Evolutionary conservation across 805 yeast species (phyloP).

Genomic region (Hyphopichia homilentoma): DNA sequence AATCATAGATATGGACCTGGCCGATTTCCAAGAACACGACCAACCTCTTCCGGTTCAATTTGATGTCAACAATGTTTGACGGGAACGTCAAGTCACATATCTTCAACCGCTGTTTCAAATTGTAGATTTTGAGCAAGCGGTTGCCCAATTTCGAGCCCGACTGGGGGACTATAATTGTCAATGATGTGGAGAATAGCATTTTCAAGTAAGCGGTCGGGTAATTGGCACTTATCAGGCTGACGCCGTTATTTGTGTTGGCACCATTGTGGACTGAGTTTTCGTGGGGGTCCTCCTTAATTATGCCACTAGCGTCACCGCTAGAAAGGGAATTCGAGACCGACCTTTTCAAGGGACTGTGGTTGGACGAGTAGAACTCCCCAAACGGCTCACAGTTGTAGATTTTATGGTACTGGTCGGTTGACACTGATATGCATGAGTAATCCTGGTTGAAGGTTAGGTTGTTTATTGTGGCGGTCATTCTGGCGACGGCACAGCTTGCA

Average conservation of each 20-base stretch:
- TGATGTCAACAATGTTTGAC: conserved; percentile 64
- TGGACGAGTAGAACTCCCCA: conserved; percentile 37
- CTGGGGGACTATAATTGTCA: conserved; percentile 38
- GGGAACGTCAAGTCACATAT: conserved; percentile 92
- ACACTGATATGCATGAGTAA: conserved; percentile 34
- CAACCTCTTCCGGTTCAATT: conserved; percentile 77
- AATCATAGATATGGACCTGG: conserved; percentile 85
- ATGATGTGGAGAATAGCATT: conserved; percentile 40
- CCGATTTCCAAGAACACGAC: conserved; percentile 69
- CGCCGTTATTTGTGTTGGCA: conserved; percentile 1
- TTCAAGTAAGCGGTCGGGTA: conserved; percentile 30
- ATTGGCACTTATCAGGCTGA: conserved; percentile 2
- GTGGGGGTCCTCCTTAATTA: conserved; percentile 4
- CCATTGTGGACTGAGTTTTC: not conserved
- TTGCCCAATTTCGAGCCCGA: conserved; percentile 16
- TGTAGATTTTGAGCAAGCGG: conserved; percentile 34
- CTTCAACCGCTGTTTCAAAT: conserved; percentile 38
- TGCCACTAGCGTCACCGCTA: conserved; percentile 3
- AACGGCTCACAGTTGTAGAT: conserved; percentile 45
- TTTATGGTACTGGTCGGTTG: conserved; percentile 28
- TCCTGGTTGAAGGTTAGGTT: conserved; percentile 41
- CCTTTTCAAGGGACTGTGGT: conserved; percentile 7
- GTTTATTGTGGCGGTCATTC: conserved; percentile 23
- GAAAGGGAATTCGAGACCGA: conserved; percentile 11
- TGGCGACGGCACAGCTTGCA: no score